Base-by-base conservation (phyloP, 169 alveolate genomes). In the Eimeria mitis region DNA sequence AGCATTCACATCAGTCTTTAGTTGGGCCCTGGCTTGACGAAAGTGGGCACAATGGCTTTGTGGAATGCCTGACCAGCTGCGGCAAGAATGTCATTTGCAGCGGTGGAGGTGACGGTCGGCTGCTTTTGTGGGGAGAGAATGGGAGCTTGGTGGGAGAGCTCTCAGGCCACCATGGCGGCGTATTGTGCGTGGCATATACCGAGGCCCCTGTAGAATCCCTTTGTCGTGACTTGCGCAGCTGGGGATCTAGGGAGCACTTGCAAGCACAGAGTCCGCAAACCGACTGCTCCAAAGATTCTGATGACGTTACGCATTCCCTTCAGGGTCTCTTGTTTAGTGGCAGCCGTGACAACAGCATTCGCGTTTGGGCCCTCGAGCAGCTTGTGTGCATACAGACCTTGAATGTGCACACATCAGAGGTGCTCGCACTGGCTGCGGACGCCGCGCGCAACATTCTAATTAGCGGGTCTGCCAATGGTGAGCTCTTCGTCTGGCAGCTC, bases 71-170 rank as follows among this genome's bases (percentile, higher is more conserved):
- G 49, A 81, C 68, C 25, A 61, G 76, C 92, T 94, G 96, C 89
- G 96, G 96, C 76, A 70, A 59, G 40, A 56, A 79, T 21, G 89
- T 61, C 56, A 63, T 94, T 34, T 94, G 96, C 88, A 76, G 91
- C 87, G 96, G 96, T 34, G 96, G 96, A 81, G 96, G 96, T 40
- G 96, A 94, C 70, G 96, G 96, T 9, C 92, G 96, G 78, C 91
- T 94, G 61, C 94, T 94, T 23, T 54, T 94, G 40, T 94, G 96
- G 96, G 65, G 73, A 11, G 61, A 68, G 59, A 81, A 61, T 23
- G 96, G 96, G 44, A 42, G 79, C 40, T 52, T 94, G 28, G 87
- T 76, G 37, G 96, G 94, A 68, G 96, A 94, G 94, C 94, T 94
- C 68, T 73, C 94, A 37, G 96, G 96, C 11, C 96, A 94, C 89